Conservation (phyloP, 768 basidiomycete species). For the Tephrocybe sp. region DNA sequence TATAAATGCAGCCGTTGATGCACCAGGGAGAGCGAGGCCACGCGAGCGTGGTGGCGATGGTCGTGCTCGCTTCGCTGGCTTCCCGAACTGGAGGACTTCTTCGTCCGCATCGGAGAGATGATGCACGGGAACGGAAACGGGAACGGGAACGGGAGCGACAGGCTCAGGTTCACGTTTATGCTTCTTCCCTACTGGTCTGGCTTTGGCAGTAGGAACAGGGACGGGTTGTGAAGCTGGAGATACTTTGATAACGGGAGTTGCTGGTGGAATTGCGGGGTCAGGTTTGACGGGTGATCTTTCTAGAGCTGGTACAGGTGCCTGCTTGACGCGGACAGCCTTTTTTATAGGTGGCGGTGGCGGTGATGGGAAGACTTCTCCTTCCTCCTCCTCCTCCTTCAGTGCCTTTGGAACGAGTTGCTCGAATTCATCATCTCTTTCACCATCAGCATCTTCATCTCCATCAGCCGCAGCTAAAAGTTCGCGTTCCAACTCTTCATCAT, state of each 20-base stretch:
- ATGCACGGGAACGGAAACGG: no score
- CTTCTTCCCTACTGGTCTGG: conserved; percentile 26
- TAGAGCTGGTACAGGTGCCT: not conserved
- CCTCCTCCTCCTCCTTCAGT: conserved; percentile 34
- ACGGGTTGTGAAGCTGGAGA: not conserved
- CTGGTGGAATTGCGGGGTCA: not conserved
- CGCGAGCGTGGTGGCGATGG: conserved; percentile 23
- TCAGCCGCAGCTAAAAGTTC: conserved; percentile 22
- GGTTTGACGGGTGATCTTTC: not conserved
- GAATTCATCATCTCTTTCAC: conserved; percentile 44
- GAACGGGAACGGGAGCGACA: not conserved
- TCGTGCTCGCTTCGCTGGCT: conserved; percentile 40
- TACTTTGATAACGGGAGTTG: not conserved
- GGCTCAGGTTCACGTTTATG: conserved; percentile 26
- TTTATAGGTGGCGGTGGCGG: conserved; percentile 12
- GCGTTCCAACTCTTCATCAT: conserved; percentile 26
- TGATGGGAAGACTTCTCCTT: conserved; percentile 30
- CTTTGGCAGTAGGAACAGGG: conserved; percentile 22
- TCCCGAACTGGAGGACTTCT: conserved; percentile 50
- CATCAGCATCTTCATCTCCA: conserved; percentile 29
- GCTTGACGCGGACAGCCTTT: not conserved
- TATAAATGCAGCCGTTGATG: conserved; percentile 24
- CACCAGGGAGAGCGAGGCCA: conserved; percentile 40
- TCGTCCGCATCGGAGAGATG: conserved; percentile 36
- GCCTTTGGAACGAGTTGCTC: conserved; percentile 36